Conservation (phyloP, 2,329 filamentous ascomycete genomes). For the Clonostachys sp. region DNA sequence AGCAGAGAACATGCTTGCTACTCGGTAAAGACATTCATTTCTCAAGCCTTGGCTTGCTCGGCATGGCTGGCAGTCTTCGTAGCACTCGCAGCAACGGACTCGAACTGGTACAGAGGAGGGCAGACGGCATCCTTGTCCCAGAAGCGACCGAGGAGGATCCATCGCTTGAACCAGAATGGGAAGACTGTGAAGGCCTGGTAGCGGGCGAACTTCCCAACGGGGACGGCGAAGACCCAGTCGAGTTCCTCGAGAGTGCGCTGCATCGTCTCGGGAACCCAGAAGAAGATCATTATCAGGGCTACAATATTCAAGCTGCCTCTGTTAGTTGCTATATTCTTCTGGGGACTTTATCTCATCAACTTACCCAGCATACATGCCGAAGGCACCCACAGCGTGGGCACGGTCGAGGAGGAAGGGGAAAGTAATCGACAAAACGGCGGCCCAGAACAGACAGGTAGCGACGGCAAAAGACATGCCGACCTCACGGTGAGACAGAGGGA, state of each 20-base stretch:
- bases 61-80: too few species aligned
- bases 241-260: conserved; percentile 44
- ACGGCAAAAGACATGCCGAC: conserved; percentile 62
- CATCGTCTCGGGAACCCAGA: conserved; percentile 51
- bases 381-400: conserved; percentile 27
- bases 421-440: conserved; percentile 42
- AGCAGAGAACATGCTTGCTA: too few species aligned
- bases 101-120: conserved; percentile 5
- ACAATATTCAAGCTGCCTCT: conserved; percentile 41
- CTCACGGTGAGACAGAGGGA: conserved; percentile 59
- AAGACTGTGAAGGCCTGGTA: conserved; percentile 21
- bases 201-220: conserved; percentile 31
- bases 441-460: conserved; percentile 54
- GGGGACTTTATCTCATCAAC: too few species aligned
- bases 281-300: conserved; percentile 50
- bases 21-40: too few species aligned
- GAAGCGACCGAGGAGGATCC: conserved; percentile 2
- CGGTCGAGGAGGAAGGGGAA: conserved; percentile 41
- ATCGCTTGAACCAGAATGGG: conserved; percentile 4
- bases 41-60: too few species aligned
- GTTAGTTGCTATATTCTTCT: too few species aligned
- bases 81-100: background rate
- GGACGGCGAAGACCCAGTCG: conserved; percentile 44
- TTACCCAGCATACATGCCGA: conserved; percentile 40
- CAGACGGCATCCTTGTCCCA: conserved; percentile 2